Percentiles rank a stretch among this genome's conserved stretches.
phyloP scores from a whole-genome alignment of 1,284 basidiomycete species.

The Puccinia triticina region DNA sequence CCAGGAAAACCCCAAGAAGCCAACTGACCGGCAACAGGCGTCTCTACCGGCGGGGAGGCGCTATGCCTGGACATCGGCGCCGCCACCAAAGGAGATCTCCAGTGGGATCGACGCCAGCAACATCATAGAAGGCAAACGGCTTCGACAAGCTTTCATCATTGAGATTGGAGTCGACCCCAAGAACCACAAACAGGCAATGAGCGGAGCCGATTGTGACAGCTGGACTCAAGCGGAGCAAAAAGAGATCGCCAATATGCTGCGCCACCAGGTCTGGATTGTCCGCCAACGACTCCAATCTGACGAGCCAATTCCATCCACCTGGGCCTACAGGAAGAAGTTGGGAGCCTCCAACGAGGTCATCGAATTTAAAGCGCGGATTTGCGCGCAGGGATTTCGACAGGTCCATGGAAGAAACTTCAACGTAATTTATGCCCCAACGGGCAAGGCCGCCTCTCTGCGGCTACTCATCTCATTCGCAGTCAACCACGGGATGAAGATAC shows the following conservation, averaged over 20 bases:
- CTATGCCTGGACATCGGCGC: not conserved
- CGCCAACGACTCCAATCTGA: not conserved
- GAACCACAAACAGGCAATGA: not conserved
- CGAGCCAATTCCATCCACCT: not conserved
- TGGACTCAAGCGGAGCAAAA: not conserved
- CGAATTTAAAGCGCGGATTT: no score
- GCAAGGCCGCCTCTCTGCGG: no score
- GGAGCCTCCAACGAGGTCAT: no score
- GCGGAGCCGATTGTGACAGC: not conserved
- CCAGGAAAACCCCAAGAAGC: not conserved
- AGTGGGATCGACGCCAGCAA: not conserved
- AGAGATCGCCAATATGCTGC: not conserved
- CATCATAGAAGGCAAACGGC: not conserved
- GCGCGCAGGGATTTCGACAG: no score
- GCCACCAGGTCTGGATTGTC: not conserved
- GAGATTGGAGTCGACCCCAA: not conserved
- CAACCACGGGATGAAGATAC: not conserved
- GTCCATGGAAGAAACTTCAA: no score
- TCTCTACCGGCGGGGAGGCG: not conserved
- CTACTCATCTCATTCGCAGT: not conserved
- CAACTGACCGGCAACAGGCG: no score
- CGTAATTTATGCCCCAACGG: no score
- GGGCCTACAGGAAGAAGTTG: not conserved
- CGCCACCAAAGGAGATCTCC: not conserved
- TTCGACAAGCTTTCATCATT: not conserved